A percentile compares a stretch with the other conserved stretches of the same genome.
phyloP scores from a whole-genome alignment of 352 stramenopile species.

The Phytophthora sp. region DNA sequence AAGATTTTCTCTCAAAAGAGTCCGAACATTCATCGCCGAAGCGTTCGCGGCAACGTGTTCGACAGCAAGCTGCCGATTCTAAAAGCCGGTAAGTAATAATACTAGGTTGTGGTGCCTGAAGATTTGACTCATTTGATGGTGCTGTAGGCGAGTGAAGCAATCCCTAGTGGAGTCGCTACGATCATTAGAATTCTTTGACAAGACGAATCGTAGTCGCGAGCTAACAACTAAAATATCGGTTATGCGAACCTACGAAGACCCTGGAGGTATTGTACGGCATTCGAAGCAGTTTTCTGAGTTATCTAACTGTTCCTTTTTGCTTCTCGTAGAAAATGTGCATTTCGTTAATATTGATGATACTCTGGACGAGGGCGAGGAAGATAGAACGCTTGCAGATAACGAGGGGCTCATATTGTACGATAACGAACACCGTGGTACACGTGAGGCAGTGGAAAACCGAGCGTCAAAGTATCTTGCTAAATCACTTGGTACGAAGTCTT shows the following conservation, averaged over 20 bases:
- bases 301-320: background rate
- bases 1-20: slow-evolving; percentile 51
- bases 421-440: background rate
- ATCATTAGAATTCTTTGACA: slow-evolving; percentile 78
- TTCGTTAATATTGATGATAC: slow-evolving; percentile 82
- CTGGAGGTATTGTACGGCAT: slow-evolving; percentile 41
- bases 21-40: slow-evolving; percentile 48
- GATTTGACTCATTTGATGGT: background rate
- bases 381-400: slow-evolving; percentile 2
- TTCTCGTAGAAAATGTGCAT: slow-evolving; percentile 60
- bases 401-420: slow-evolving; percentile 9
- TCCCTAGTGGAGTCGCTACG: slow-evolving; percentile 72
- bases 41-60: slow-evolving; percentile 45
- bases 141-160: slow-evolving; percentile 60
- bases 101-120: background rate
- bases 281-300: background rate
- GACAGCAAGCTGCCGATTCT: slow-evolving; percentile 27
- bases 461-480: slow-evolving; percentile 27
- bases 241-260: slow-evolving; percentile 63
- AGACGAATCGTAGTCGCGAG: slow-evolving; percentile 73
- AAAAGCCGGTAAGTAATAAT: slow-evolving; percentile 42
- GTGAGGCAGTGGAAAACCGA: slow-evolving; percentile 9
- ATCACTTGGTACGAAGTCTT: slow-evolving; percentile 11
- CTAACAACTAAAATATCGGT: slow-evolving; percentile 63
- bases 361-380: slow-evolving; percentile 21